These are phyloP conservation scores for Verticillium albo-atrum DNA, from an alignment of 2,329 filamentous ascomycete genomes.

Conservation along the genomic window DNA sequence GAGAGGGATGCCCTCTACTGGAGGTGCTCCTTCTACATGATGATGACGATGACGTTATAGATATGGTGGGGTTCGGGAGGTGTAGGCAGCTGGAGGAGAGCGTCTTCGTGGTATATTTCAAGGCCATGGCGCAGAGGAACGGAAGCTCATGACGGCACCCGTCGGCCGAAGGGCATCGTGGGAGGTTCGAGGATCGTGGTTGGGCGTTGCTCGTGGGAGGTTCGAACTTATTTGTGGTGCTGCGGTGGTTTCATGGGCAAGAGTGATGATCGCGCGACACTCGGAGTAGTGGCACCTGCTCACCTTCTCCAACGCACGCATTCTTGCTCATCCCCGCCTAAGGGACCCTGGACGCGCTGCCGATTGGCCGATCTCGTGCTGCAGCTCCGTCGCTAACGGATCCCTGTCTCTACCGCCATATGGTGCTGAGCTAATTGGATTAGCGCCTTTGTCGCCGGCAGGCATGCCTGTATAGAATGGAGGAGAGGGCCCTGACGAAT, in stretches of 20 bases:
- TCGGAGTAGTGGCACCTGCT: background rate
- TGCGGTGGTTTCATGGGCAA: background rate
- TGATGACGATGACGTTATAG: slow-evolving; percentile 21
- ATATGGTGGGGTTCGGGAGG: slow-evolving; percentile 10
- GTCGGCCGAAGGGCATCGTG: background rate
- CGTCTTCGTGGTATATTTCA: background rate
- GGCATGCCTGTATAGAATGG: no score
- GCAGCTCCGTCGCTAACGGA: no score
- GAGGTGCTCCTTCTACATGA: slow-evolving; percentile 4
- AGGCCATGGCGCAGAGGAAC: background rate
- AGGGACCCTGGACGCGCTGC: background rate
- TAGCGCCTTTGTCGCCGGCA: no score
- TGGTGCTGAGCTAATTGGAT: no score
- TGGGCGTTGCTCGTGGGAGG: background rate
- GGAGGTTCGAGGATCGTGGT: background rate
- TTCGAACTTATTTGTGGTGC: background rate
- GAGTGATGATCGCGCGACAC: background rate
- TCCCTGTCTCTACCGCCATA: no score
- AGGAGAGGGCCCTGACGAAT: no score
- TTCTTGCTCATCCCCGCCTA: background rate
- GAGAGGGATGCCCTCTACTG: background rate
- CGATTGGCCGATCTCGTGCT: background rate
- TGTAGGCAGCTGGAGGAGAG: slow-evolving; percentile 7
- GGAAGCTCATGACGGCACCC: background rate
- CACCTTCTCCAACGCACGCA: background rate